phyloP scores from a whole-genome alignment of 1,284 basidiomycete genomes.

The Coniophora puteana region DNA sequence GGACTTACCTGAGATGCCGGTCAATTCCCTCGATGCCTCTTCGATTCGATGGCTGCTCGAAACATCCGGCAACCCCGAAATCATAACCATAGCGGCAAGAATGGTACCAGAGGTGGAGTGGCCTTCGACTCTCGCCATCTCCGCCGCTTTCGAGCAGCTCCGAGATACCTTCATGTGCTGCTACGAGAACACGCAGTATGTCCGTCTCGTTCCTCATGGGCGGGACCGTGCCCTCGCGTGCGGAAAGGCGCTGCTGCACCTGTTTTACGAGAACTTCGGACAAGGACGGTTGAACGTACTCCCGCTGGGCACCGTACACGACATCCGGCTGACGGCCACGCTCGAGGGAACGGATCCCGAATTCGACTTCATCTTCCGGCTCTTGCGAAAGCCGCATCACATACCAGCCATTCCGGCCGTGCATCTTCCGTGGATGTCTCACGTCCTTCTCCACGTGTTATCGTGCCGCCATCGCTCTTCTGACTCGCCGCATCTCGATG shows the following conservation, averaged over 20 bases:
- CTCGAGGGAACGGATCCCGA: conserved; percentile 6
- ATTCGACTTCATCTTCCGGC: conserved; percentile 8
- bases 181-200: conserved; percentile 5
- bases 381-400: conserved; percentile 3
- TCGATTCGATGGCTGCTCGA: conserved; percentile 12
- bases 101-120: conserved; percentile 10
- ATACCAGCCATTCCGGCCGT: conserved; percentile 4
- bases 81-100: conserved; percentile 10
- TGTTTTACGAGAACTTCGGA: conserved; percentile 6
- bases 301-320: background rate
- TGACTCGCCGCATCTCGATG: too few species aligned
- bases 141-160: conserved; percentile 6
- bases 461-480: conserved; percentile 1
- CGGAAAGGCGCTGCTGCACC: conserved; percentile 7
- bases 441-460: conserved; percentile 7
- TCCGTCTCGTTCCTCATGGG: conserved; percentile 1
- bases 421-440: conserved; percentile 6
- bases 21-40: conserved; percentile 1
- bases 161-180: conserved; percentile 8
- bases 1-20: too few species aligned
- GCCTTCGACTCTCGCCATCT: conserved; percentile 9
- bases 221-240: conserved; percentile 9
- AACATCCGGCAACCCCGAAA: conserved; percentile 12
- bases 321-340: conserved; percentile 5
- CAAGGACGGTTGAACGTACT: conserved; percentile 1